phyloP scores from a whole-genome alignment of 108 stramenopile species.

The Thalassiosira profunda region DNA sequence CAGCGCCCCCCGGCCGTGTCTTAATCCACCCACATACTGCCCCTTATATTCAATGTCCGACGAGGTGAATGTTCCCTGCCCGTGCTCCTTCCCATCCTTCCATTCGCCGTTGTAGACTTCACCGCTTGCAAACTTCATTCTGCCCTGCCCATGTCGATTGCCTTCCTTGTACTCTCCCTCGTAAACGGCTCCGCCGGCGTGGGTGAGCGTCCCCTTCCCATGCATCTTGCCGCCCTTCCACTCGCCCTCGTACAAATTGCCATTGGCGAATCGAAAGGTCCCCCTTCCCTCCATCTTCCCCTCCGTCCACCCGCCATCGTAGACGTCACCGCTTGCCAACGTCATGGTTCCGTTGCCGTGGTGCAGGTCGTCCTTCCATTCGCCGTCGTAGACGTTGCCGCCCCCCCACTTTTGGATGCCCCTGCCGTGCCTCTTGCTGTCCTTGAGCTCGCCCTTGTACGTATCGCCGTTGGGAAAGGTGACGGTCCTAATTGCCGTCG shows the following conservation, averaged over 20 bases:
- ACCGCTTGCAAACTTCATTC: constrained; percentile 36
- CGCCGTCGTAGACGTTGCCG: constrained; percentile 31
- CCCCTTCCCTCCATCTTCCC: constrained; percentile 44
- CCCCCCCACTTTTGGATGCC: too few species aligned
- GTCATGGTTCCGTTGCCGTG: constrained; percentile 44
- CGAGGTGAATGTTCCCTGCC: constrained; percentile 52
- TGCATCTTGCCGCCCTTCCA: constrained; percentile 8
- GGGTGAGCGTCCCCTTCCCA: not conserved
- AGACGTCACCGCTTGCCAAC: constrained; percentile 34
- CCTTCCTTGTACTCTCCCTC: constrained; percentile 89
- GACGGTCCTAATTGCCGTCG: too few species aligned
- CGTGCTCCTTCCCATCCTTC: constrained; percentile 37
- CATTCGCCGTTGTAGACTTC: constrained; percentile 24
- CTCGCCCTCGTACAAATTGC: not conserved
- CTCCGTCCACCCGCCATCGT: constrained; percentile 38
- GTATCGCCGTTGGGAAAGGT: too few species aligned
- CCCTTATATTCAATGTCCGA: constrained; percentile 89
- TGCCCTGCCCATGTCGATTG: constrained; percentile 48
- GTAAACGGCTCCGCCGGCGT: too few species aligned
- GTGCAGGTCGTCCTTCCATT: constrained; percentile 38
- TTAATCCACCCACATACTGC: constrained; percentile 83
- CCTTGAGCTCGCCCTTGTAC: too few species aligned
- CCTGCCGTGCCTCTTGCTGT: too few species aligned
- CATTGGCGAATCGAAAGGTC: not conserved
- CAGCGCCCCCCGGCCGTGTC: constrained; percentile 85